Base-by-base conservation (phyloP, 2,329 filamentous ascomycete genomes). In the Sporothrix curviconia region DNA sequence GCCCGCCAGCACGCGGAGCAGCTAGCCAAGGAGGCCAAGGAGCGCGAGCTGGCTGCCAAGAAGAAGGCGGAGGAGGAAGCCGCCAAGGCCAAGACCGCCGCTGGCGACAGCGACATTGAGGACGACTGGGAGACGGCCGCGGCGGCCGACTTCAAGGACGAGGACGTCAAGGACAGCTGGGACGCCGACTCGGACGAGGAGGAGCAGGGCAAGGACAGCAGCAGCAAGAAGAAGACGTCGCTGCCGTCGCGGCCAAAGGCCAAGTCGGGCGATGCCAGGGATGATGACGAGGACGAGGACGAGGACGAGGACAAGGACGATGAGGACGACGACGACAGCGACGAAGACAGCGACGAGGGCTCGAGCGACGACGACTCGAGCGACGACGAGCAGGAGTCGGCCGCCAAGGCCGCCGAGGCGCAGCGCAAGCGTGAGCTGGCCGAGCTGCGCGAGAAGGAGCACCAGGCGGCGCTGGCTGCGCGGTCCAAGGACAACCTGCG, bases 401-500 rank as follows among this genome's bases (percentile, higher is more conserved):
- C 87, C n/a, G 78, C 84, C 40, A 78, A 88, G 68, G 80, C 80
- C 61, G 89, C 87, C 15, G 84, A 87, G 66, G 85, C 84, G 24
- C 84, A 88, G 68, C 83, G 87, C 66, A 96, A 96, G 77, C 88
- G 85, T 64, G 92, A 95, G 68, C 91, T 91, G 44, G 89, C 90
- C 15, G 90, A 94, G 66, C 84, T 92, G 68, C 84, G 92, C 67
- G 89, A 91, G 74, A 90, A 90, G 74, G 88, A 91, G 59, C 90
- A 95, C 70, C 90, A 96, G 72, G 92, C 91, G 61, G 94, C 94
- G 17, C 74, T 96, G 69, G 92, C 90, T 44, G 92, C 92, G 50
- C 84, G 91, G 61, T 97, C 92, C 22, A 91, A 89, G 74, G 92
- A 99, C 71, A 87, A 99, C 73, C 83, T 99, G 57, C 90, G 94